Evolutionary conservation across 225 moss, liverwort and hornwort species (phyloP).

Genomic region (Pleurozium schreberi): DNA sequence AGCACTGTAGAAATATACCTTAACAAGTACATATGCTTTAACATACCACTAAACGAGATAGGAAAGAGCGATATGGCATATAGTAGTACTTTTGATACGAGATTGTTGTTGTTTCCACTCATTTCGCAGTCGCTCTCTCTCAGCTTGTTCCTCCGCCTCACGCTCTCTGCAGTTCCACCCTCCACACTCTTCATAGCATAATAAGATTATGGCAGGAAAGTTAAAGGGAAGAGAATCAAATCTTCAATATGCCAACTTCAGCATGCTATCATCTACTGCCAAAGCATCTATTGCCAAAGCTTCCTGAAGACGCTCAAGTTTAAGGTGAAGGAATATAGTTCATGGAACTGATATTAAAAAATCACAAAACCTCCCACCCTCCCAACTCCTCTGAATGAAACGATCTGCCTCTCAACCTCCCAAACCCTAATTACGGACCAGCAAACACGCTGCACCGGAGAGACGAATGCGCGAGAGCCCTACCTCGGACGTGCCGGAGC

Average conservation of each 20-base stretch:
- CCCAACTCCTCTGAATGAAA: background rate
- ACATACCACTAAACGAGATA: background rate
- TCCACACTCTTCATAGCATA: conserved; percentile 98
- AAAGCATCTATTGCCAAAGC: background rate
- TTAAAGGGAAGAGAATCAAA: background rate
- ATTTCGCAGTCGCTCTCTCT: conserved; percentile 80
- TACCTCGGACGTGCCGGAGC: conserved; percentile 94
- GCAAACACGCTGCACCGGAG: no score
- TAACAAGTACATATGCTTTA: background rate
- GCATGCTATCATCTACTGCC: background rate
- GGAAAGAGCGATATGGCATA: background rate
- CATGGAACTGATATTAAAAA: background rate
- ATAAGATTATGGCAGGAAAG: conserved; percentile 36
- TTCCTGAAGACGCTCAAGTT: background rate
- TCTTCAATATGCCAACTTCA: background rate
- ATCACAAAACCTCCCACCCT: background rate
- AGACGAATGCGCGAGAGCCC: background rate
- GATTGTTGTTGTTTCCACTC: conserved; percentile 91
- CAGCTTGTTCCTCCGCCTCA: conserved; percentile 99
- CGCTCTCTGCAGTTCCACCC: conserved; percentile 99
- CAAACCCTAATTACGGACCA: background rate
- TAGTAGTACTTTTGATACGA: conserved; percentile 66
- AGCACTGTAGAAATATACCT: background rate
- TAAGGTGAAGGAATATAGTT: background rate
- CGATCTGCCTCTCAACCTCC: background rate